These are phyloP conservation scores for Carallia pectinifolia DNA, from an alignment of 345 rosid genomes.

Conservation along the genomic window DNA sequence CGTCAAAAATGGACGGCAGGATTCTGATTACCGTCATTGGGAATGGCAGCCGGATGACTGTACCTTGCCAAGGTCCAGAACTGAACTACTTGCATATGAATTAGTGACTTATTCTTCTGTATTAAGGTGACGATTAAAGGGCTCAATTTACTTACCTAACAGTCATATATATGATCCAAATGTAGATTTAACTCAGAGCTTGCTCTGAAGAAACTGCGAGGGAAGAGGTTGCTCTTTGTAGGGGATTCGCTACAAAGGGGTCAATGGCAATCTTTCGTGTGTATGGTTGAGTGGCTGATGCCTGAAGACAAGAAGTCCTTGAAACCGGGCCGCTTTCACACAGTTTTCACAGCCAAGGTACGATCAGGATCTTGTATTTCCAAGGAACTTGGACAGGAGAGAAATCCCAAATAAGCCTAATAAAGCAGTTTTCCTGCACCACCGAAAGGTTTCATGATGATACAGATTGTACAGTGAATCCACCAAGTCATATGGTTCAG, in stretches of 20 bases:
- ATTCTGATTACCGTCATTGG: conserved; percentile 75
- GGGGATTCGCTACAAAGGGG: conserved; percentile 36
- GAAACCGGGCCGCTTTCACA: conserved; percentile 22
- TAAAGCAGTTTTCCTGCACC: too few species aligned
- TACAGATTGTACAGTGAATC: too few species aligned
- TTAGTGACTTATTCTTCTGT: neutral
- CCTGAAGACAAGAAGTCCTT: conserved; percentile 28
- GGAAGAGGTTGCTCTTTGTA: conserved; percentile 30
- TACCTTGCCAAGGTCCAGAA: conserved; percentile 59
- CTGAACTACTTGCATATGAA: neutral
- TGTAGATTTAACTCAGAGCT: conserved; percentile 27
- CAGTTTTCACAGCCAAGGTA: conserved; percentile 35
- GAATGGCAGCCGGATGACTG: conserved; percentile 97
- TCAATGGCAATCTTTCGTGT: conserved; percentile 37
- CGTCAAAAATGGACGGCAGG: conserved; percentile 60
- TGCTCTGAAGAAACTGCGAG: conserved; percentile 29
- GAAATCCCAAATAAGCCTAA: neutral
- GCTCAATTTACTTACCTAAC: neutral
- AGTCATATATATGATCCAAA: neutral
- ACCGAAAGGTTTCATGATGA: too few species aligned
- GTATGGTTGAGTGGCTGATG: conserved; percentile 31
- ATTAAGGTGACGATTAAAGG: neutral
- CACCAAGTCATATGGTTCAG: too few species aligned
- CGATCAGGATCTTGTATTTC: neutral
- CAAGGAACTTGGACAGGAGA: neutral